Percentiles rank a stretch among this genome's conserved stretches.
Conservation (phyloP, 2,329 filamentous ascomycete genomes). For the Neocatenulostroma microsporum region DNA sequence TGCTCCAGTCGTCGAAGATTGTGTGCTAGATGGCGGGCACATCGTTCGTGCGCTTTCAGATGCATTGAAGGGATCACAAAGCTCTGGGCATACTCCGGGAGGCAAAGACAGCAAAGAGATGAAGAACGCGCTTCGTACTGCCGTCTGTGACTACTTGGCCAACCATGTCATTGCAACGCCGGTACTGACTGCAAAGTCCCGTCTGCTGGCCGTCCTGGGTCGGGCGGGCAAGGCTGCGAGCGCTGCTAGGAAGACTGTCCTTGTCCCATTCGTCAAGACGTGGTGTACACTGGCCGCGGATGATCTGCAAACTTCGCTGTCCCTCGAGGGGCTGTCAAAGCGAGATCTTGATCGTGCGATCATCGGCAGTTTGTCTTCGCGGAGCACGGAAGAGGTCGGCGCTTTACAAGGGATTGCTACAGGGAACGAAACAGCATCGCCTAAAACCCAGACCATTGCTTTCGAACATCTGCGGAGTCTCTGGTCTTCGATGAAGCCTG, state of each 20-base stretch:
- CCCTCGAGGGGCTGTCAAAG: conserved; percentile 38
- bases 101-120: conserved; percentile 33
- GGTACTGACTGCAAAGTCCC: conserved; percentile 59
- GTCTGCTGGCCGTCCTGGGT: conserved; percentile 64
- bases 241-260: conserved; percentile 61
- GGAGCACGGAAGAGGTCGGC: conserved; percentile 51
- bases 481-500: conserved; percentile 64
- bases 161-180: conserved; percentile 65
- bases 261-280: conserved; percentile 65
- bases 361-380: conserved; percentile 46
- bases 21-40: conserved; percentile 67
- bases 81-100: conserved; percentile 36
- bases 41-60: conserved; percentile 57
- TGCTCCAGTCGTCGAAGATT: conserved; percentile 75
- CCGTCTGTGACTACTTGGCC: conserved; percentile 63
- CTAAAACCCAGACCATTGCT: conserved; percentile 53
- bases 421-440: conserved; percentile 31
- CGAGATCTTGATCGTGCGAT: conserved; percentile 43
- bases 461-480: conserved; percentile 63
- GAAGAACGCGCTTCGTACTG: conserved; percentile 55
- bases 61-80: conserved; percentile 34
- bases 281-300: conserved; percentile 55
- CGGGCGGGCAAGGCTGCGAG: conserved; percentile 64
- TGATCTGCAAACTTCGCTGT: conserved; percentile 46
- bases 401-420: conserved; percentile 47